A percentile compares a stretch with the other conserved stretches of the same genome.
Conservation (phyloP, 306 rosid species). For the Elaeagnus macrophylla region DNA sequence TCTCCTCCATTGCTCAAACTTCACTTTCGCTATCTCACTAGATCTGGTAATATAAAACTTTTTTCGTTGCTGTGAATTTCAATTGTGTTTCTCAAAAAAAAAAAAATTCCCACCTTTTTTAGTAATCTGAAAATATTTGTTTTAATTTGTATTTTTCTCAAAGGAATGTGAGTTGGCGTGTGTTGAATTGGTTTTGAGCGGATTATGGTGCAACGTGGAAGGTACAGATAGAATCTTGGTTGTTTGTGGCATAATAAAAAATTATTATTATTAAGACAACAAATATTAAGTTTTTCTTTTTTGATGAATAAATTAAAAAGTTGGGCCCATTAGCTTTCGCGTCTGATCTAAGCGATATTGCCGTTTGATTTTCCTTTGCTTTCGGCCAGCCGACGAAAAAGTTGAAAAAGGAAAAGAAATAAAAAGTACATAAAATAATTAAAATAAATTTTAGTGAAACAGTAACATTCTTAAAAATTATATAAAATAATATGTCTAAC, state of each 20-base stretch:
- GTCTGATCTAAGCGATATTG: not conserved
- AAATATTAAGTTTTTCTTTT: not conserved
- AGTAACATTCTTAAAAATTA: not conserved
- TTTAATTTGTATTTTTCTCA: too few species aligned
- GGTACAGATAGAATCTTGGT: constrained; percentile 13
- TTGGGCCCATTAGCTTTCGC: not conserved
- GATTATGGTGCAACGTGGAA: constrained; percentile 34
- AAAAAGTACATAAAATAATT: not conserved
- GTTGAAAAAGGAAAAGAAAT: not conserved
- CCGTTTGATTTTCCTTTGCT: not conserved
- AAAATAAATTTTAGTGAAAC: not conserved
- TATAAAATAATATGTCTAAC: not conserved
- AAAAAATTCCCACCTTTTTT: too few species aligned
- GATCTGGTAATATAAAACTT: constrained; percentile 30
- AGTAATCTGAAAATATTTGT: too few species aligned
- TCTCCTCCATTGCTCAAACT: constrained; percentile 50
- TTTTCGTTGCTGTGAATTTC: constrained; percentile 21
- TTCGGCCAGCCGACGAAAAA: not conserved
- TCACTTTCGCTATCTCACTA: not conserved
- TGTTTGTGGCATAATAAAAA: constrained; percentile 6
- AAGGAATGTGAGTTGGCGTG: constrained; percentile 22
- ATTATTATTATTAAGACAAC: not conserved
- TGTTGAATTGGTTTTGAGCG: not conserved
- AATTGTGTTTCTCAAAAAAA: constrained; percentile 5
- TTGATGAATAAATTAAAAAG: not conserved